Conservation (phyloP, 73 alveolate genomes). For the Halteria grandinella region DNA sequence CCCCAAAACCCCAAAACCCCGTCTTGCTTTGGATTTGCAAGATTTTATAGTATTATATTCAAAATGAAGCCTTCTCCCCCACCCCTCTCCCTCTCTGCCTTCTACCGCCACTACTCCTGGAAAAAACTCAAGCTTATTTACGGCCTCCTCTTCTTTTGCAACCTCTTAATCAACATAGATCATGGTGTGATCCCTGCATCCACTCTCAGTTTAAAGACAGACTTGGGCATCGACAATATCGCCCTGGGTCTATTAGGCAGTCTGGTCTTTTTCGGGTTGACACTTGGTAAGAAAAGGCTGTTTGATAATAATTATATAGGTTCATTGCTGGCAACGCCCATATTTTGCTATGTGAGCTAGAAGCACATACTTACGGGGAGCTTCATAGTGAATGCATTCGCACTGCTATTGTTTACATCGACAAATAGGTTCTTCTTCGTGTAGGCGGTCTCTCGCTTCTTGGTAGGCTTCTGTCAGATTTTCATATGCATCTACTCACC, state of each 20-base stretch:
- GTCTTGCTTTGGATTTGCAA: no score
- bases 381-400: neutral
- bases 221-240: constrained; percentile 74
- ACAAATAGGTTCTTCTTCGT: constrained; percentile 46
- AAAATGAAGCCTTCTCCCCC: no score
- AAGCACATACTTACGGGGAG: constrained; percentile 5
- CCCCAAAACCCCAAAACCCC: no score
- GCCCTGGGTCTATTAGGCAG: constrained; percentile 83
- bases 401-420: constrained; percentile 71
- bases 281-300: constrained; percentile 65
- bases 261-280: constrained; percentile 76
- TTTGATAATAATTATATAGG: constrained; percentile 67
- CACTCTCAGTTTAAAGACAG: constrained; percentile 83
- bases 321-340: constrained; percentile 37
- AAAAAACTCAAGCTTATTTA: constrained; percentile 37
- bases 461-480: constrained; percentile 84
- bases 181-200: constrained; percentile 98
- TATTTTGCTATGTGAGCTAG: neutral
- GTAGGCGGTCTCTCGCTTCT: constrained; percentile 70
- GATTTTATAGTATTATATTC: no score
- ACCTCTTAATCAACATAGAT: constrained; percentile 89
- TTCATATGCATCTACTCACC: constrained; percentile 84
- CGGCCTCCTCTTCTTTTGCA: constrained; percentile 70
- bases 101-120: no score
- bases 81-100: no score